A percentile compares a stretch with the other conserved stretches of the same genome.
Conservation (phyloP, 345 rosid species). For the thale cress (Arabidopsis thaliana) region DNA sequence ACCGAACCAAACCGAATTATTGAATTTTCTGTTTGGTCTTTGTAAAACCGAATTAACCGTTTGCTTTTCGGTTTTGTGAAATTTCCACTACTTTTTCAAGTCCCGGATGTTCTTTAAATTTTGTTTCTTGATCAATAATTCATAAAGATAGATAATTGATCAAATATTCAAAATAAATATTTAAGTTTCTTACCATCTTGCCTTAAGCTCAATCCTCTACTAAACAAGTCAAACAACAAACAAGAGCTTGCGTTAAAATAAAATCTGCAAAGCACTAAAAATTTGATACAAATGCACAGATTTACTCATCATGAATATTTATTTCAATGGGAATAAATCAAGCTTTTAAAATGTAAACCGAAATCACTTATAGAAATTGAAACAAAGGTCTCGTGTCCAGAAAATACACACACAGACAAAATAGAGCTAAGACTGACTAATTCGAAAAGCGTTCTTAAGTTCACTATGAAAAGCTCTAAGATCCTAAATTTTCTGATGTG, state of each 20-base stretch:
- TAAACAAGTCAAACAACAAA: not conserved
- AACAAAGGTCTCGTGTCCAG: not conserved
- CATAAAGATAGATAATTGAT: not conserved
- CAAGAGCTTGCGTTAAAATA: not conserved
- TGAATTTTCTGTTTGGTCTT: not conserved
- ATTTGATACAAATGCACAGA: not conserved
- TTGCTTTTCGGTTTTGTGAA: not conserved
- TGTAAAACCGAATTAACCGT: not conserved
- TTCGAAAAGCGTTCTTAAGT: not conserved
- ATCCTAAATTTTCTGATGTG: conserved; percentile 15
- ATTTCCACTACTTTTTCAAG: too few species aligned
- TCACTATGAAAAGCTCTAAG: not conserved
- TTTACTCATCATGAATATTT: not conserved
- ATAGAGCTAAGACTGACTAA: not conserved
- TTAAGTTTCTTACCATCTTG: conserved; percentile 40
- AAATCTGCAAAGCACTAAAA: not conserved
- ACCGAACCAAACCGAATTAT: conserved; percentile 8
- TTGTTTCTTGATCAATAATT: not conserved
- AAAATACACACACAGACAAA: not conserved
- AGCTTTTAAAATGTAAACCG: not conserved
- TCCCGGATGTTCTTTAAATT: too few species aligned
- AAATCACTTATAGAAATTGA: not conserved
- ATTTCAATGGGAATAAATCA: not conserved
- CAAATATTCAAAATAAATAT: not conserved
- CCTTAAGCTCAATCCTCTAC: conserved; percentile 34